Percentiles rank a stretch among this genome's conserved stretches.
Conservation (phyloP, 257 asterid species). For the Forsythia suspensa region DNA sequence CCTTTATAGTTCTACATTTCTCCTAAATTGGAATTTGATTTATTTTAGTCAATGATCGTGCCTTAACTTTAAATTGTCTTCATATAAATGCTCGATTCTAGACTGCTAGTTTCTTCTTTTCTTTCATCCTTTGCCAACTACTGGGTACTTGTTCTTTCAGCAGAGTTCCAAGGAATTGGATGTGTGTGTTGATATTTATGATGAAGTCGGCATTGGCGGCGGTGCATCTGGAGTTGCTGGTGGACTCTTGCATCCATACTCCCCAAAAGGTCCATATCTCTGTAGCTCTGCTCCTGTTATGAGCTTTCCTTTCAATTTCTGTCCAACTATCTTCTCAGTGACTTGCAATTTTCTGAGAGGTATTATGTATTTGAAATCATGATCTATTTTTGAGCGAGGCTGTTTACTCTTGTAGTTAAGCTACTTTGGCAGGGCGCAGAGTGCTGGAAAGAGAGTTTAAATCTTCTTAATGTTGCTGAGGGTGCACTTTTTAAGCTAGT, state of each 20-base stretch:
- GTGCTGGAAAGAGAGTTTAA: constrained; percentile 88
- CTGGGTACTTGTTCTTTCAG: constrained; percentile 42
- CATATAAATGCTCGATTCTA: not conserved
- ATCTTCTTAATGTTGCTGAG: constrained; percentile 72
- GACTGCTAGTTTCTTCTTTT: not conserved
- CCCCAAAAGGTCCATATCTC: constrained; percentile 74
- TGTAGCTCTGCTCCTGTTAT: constrained; percentile 11
- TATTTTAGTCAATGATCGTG: not conserved
- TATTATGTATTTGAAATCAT: not conserved
- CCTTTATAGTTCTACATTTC: not conserved
- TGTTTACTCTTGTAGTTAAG: constrained; percentile 58
- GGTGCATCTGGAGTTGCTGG: constrained; percentile 99
- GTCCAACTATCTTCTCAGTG: not conserved
- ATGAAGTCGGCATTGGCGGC: constrained; percentile 92
- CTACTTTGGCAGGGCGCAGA: constrained; percentile 87
- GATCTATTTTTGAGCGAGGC: constrained; percentile 18
- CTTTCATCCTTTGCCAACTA: constrained; percentile 18
- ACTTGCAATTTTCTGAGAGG: not conserved
- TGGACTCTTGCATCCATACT: constrained; percentile 95
- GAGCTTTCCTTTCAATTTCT: constrained; percentile 9
- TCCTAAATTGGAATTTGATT: not conserved
- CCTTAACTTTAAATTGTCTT: not conserved
- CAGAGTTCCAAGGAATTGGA: constrained; percentile 56
- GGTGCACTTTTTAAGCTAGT: constrained; percentile 39
- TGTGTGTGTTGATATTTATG: constrained; percentile 73